Percentiles rank a stretch among this genome's conserved stretches.
Conservation (phyloP, 169 alveolate species). For the Amoebophrya sp. region DNA sequence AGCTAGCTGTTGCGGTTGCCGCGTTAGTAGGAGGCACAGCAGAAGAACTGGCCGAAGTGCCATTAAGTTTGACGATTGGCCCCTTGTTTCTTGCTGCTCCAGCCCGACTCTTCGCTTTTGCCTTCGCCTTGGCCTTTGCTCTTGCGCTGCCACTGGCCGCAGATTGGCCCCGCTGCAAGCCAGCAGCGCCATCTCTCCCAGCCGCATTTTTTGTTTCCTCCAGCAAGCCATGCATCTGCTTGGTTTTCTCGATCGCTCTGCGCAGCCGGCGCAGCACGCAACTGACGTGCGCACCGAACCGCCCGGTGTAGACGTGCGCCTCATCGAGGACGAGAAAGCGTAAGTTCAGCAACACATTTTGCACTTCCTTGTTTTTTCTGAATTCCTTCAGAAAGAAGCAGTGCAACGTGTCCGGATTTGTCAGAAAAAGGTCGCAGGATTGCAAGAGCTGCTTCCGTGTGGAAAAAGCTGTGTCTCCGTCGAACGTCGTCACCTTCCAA, state of each 20-base stretch:
- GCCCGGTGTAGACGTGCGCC: conserved; percentile 51
- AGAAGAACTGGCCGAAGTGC: not conserved
- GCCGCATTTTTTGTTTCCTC: not conserved
- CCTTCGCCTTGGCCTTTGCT: not conserved
- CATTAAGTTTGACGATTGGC: not conserved
- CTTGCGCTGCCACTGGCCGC: not conserved
- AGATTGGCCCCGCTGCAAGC: too few relatives aligned
- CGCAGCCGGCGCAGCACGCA: conserved; percentile 39
- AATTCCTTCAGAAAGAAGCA: conserved; percentile 44
- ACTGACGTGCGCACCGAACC: conserved; percentile 49
- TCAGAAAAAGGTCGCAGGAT: conserved; percentile 44
- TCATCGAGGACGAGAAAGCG: conserved; percentile 48
- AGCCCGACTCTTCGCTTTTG: not conserved
- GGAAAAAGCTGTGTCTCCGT: conserved; percentile 44
- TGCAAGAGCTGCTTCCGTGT: conserved; percentile 36
- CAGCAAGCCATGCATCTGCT: not conserved
- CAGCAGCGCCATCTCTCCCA: not conserved
- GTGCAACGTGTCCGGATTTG: conserved; percentile 51
- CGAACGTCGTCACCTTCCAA: conserved; percentile 25
- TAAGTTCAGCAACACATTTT: conserved; percentile 28
- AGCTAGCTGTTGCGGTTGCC: not conserved
- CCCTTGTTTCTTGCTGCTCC: too few relatives aligned
- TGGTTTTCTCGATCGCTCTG: not conserved
- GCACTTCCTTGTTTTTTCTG: not conserved
- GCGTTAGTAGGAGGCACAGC: too few relatives aligned